Evolutionary conservation across 345 rosid genomes (phyloP), one percentile per base, ranked within the genome.

Genomic region (Anastatica hierochuntica): DNA sequence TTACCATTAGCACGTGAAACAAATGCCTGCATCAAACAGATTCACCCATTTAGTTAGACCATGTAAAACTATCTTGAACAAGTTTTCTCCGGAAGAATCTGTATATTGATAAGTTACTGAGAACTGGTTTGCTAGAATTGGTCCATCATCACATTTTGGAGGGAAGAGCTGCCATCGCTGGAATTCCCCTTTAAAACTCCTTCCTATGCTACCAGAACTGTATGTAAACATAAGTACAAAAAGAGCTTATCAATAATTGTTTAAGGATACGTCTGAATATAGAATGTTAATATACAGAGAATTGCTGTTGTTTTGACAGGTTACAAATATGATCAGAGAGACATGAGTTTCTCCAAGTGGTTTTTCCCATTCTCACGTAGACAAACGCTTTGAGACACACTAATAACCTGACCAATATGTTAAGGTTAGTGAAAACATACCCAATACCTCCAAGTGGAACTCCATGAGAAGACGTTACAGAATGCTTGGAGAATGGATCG

Each of bases 141-240:
- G 94, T 63, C 71, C 77, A 38, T 78, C 82, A 72, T 92, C 86
- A 53, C 85, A 84, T 60, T 39, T 75, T 65, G 69, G 71, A 62
- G 98, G 94, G 45, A 83, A 78, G 14, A 92, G 69, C 39, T 92
- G 94, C 88, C 80, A 92, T 26, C 83, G 70, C 73, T 73, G 88
- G 74, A 92, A 92, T 72, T 88, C 97, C 65, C 98, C 97, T 69
- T 67, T 81, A 58, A 69, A 85, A 68, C 95, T 77, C 62, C 97
- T 83, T 62, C 95, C 95, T 47, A 92, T 85, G 77, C 98, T 88
- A 18, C 97, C 98, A 14, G 81, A 56, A 27, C 96, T 88, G 75
- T 53, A 41, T 9, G 24, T 37, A 49, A 30, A 10, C 33, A 38
- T 3, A 18, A 29, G 8, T n/a, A 2, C 4, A 31, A 11, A 31